Evolutionary conservation across 495 filamentous ascomycete species (phyloP).

Genomic region (Ramalina intermedia): DNA sequence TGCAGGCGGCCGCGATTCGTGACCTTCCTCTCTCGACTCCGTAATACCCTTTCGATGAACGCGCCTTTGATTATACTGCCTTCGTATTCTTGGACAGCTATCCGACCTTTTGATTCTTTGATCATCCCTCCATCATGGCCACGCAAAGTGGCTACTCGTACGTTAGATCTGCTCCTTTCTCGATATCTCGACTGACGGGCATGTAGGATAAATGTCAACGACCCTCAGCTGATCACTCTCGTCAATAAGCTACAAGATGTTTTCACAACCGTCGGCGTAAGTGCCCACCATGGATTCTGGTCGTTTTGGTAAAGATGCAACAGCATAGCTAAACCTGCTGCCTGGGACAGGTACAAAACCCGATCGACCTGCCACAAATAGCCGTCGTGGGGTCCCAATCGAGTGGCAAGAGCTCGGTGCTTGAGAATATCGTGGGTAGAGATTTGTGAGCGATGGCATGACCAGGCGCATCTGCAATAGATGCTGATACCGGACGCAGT

Average conservation of each 20-base stretch:
- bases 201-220: conserved; percentile 63
- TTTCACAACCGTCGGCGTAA: conserved; percentile 92
- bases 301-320: background rate
- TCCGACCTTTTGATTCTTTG: background rate
- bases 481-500: conserved; percentile 32
- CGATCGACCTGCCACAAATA: conserved; percentile 98
- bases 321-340: conserved; percentile 5
- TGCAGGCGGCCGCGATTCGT: too few relatives aligned
- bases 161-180: background rate
- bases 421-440: conserved; percentile 97
- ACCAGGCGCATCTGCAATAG: conserved; percentile 9
- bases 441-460: conserved; percentile 64
- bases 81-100: too few relatives aligned
- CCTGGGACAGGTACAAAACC: conserved; percentile 67
- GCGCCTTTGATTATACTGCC: too few relatives aligned
- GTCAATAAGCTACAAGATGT: conserved; percentile 99
- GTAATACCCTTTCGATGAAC: too few relatives aligned
- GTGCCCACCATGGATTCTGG: conserved; percentile 22
- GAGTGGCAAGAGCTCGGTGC: conserved; percentile 97
- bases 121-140: conserved; percentile 11
- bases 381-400: conserved; percentile 98
- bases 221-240: conserved; percentile 71
- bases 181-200: conserved; percentile 3
- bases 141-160: conserved; percentile 17
- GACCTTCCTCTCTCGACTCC: too few relatives aligned